Base-by-base conservation (phyloP, 306 rosid species). In the Sicyos baderoa region DNA sequence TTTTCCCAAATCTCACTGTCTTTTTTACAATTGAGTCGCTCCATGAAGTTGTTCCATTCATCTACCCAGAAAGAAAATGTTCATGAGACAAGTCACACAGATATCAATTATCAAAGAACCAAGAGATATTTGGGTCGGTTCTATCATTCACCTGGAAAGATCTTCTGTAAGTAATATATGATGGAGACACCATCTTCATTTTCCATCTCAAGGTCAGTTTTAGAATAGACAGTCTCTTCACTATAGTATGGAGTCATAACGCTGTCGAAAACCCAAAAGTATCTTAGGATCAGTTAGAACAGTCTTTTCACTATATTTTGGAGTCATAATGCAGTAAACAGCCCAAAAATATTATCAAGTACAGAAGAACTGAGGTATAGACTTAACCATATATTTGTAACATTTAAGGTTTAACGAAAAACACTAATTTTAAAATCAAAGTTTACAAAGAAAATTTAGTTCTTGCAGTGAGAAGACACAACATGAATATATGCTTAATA, bases 21-120 rank as follows among this genome's bases (percentile, higher is more conserved):
- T 61, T 84, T 85, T 84, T 88, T 93, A 82, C 99, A 93, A 47
- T 82, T 84, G 68, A 86, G 75, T 73, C 99, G 79, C 85, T 93
- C 99, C 94, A 88, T 83, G 82, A 93, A 93, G 87, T 93, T 93
- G 71, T 80, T 90, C 99, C 99, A 93, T 80, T 93, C 99, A 81
- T 93, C 99, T 93, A 74, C 37, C 35, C 80, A 71, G 59, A 65
- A 76, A 59, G 71, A 47, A 47, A 70, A 80, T 35, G 61, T 57
- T 48, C 68, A 42, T 32, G 45, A 59, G 61, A 37, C 65, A 42
- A 76, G 71, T 37, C 50, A 48, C 17, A 66, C 17, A 66, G n/a
- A 58, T 37, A 60, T 72, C 70, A 49, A 72, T 72, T 21, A 72
- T 64, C 67, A 58, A 72, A 54, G 45, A 70, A 70, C 59, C 60